Conservation (phyloP, 805 yeast species). For the Yamadazyma nakazawae region DNA sequence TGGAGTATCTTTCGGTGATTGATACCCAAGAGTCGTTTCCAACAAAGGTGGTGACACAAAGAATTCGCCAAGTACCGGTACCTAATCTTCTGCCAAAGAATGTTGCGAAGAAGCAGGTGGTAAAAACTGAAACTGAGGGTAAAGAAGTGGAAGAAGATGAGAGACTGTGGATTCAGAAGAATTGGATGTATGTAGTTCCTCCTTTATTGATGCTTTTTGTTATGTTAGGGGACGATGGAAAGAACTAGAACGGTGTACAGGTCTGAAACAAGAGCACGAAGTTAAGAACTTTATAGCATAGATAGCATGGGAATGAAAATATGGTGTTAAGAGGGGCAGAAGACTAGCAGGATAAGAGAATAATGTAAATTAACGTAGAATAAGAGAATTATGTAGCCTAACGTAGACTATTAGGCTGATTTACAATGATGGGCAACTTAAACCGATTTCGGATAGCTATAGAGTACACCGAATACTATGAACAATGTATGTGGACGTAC, state of each 20-base stretch:
- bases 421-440: too few relatives aligned
- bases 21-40: neutral
- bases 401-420: too few relatives aligned
- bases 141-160: conserved; percentile 24
- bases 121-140: neutral
- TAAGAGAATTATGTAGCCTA: too few relatives aligned
- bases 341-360: too few relatives aligned
- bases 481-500: too few relatives aligned
- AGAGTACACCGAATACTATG: too few relatives aligned
- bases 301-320: too few relatives aligned
- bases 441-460: too few relatives aligned
- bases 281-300: too few relatives aligned
- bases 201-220: conserved; percentile 39
- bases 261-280: neutral
- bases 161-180: conserved; percentile 52
- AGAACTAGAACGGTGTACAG: conserved; percentile 1
- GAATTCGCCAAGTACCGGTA: conserved; percentile 12
- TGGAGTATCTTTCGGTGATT: conserved; percentile 3
- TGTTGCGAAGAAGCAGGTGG: conserved; percentile 7
- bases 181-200: conserved; percentile 61
- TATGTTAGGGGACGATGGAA: conserved; percentile 20
- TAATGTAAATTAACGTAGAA: too few relatives aligned
- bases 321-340: too few relatives aligned
- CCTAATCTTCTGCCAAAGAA: conserved; percentile 30
- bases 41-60: neutral